A percentile compares a stretch with the other conserved stretches of the same genome.
Conservation (phyloP, 768 basidiomycete genomes). For the Sporobolomyces roseus region DNA sequence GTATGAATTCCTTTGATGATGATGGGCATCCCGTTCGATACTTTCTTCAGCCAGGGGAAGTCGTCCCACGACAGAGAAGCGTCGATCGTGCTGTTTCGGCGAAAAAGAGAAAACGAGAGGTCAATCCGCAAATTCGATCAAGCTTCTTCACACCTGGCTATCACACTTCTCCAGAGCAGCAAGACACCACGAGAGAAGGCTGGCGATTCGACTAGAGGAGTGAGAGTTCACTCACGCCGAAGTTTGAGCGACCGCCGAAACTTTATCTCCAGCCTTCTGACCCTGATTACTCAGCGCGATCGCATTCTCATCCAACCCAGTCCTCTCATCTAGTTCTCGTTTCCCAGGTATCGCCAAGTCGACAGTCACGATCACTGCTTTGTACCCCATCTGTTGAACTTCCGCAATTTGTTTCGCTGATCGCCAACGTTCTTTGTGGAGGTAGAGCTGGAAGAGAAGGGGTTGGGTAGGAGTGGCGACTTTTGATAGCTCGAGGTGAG, state of each 20-base stretch:
- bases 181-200: no score
- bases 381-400: conserved; percentile 33
- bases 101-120: background rate
- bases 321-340: conserved; percentile 25
- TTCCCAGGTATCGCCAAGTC: conserved; percentile 48
- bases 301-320: conserved; percentile 24
- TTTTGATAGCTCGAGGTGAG: conserved; percentile 14
- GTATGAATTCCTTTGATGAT: conserved; percentile 32
- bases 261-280: background rate
- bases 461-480: background rate
- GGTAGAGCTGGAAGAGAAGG: conserved; percentile 40
- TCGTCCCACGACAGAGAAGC: conserved; percentile 23
- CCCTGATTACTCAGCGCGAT: background rate
- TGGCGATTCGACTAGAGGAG: no score
- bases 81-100: conserved; percentile 13
- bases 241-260: conserved; percentile 24
- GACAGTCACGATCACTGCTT: conserved; percentile 50
- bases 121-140: conserved; percentile 1
- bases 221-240: conserved; percentile 14
- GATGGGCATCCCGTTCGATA: conserved; percentile 22
- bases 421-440: conserved; percentile 31
- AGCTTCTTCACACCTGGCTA: no score
- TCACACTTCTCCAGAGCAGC: no score
- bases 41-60: conserved; percentile 17
- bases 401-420: conserved; percentile 24